phyloP scores from a whole-genome alignment of 352 stramenopile genomes.

The Pythium rishiriense region DNA sequence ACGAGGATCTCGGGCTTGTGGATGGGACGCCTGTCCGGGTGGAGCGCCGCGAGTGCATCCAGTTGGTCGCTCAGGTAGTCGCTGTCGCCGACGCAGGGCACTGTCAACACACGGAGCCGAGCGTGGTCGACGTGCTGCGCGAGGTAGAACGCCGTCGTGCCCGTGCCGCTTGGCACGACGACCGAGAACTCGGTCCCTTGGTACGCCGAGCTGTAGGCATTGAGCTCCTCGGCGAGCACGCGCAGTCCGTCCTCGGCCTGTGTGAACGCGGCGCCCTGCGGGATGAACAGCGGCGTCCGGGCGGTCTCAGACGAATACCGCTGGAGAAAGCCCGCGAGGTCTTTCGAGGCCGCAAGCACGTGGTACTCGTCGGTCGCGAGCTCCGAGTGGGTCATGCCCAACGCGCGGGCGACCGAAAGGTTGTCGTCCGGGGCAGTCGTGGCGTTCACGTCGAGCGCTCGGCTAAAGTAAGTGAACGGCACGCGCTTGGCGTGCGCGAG shows the following conservation, averaged over 20 bases:
- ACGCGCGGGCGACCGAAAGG: slow-evolving; percentile 34
- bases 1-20: slow-evolving; percentile 43
- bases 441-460: slow-evolving; percentile 31
- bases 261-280: slow-evolving; percentile 68
- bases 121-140: slow-evolving; percentile 55
- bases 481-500: slow-evolving; percentile 64
- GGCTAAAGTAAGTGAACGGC: slow-evolving; percentile 87
- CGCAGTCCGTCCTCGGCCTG: slow-evolving; percentile 60
- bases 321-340: slow-evolving; percentile 19
- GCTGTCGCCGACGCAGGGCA: slow-evolving; percentile 73
- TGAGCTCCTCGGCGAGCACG: slow-evolving; percentile 68
- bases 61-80: slow-evolving; percentile 66
- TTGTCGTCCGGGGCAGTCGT: slow-evolving; percentile 33
- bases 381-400: slow-evolving; percentile 74
- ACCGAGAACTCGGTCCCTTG: slow-evolving; percentile 41
- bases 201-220: slow-evolving; percentile 42
- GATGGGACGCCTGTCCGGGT: not conserved
- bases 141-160: slow-evolving; percentile 80
- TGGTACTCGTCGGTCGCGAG: slow-evolving; percentile 48
- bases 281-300: slow-evolving; percentile 48
- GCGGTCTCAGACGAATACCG: not conserved
- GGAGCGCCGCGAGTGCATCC: slow-evolving; percentile 32
- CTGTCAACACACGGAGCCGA: slow-evolving; percentile 45
- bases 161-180: slow-evolving; percentile 73
- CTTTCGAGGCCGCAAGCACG: slow-evolving; percentile 41